These are phyloP conservation scores for Coemansia sp. DNA, from an alignment of 371 early-diverging fungal genomes.

Conservation along the genomic window DNA sequence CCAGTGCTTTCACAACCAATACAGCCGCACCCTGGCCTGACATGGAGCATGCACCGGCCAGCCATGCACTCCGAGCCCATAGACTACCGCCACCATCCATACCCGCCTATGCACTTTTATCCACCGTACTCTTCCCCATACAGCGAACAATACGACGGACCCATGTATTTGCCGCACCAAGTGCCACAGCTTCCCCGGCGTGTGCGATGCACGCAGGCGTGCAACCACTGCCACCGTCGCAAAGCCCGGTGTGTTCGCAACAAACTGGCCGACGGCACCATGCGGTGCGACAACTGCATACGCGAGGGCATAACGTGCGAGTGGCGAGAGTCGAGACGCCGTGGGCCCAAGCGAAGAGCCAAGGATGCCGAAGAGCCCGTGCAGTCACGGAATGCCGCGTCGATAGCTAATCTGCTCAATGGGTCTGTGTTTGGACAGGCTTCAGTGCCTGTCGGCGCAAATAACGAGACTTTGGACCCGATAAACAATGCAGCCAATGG, in stretches of 20 bases:
- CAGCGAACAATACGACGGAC: not conserved
- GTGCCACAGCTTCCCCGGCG: slow-evolving; percentile 19
- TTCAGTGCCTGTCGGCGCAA: not conserved
- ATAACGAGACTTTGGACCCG: not conserved
- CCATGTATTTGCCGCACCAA: not conserved
- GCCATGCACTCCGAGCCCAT: not conserved
- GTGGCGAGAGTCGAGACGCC: slow-evolving; percentile 29
- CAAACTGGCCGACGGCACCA: slow-evolving; percentile 29
- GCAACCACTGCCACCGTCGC: slow-evolving; percentile 38
- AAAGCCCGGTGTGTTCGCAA: slow-evolving; percentile 37
- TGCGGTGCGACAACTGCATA: slow-evolving; percentile 33
- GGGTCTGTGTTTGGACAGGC: not conserved
- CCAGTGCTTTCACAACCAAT: not conserved
- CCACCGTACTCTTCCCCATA: not conserved
- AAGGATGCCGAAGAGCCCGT: not conserved
- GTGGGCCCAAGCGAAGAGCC: slow-evolving; percentile 32
- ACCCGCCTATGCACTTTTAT: not conserved
- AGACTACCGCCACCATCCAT: slow-evolving; percentile 17
- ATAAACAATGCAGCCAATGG: not conserved
- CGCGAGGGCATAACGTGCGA: slow-evolving; percentile 22
- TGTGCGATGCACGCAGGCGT: slow-evolving; percentile 32
- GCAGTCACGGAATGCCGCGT: slow-evolving; percentile 3
- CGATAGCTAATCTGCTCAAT: slow-evolving; percentile 30
- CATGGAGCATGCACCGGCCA: not conserved
- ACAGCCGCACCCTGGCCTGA: not conserved